Conservation (phyloP, 2,329 filamentous ascomycete genomes). For the Fusarium nelsonii region DNA sequence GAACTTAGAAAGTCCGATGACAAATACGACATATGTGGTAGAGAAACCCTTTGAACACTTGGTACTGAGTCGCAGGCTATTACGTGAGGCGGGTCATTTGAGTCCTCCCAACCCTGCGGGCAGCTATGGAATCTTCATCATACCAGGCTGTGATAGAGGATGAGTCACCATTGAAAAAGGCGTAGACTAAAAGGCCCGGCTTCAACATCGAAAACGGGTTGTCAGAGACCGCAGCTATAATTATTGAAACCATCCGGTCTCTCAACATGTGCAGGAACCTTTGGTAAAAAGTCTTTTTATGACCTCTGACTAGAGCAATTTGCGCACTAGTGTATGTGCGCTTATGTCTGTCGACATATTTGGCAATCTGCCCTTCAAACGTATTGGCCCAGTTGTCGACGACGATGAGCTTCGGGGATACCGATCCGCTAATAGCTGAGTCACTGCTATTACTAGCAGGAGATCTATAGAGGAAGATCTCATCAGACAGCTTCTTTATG, state of each 20-base stretch:
- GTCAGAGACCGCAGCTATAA: not conserved
- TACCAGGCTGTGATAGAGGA: conserved; percentile 8
- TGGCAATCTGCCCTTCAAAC: conserved; percentile 24
- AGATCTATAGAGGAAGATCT: conserved; percentile 20
- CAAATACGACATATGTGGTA: conserved; percentile 5
- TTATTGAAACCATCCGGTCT: not conserved
- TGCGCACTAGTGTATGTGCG: not conserved
- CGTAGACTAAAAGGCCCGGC: conserved; percentile 11
- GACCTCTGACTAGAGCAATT: conserved; percentile 16
- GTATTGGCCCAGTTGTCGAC: conserved; percentile 31
- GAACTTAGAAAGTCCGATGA: not conserved
- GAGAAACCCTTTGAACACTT: not conserved
- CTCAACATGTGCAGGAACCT: not conserved
- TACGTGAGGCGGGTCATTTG: conserved; percentile 10
- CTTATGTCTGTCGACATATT: conserved; percentile 31
- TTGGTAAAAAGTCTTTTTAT: conserved; percentile 7
- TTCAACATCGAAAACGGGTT: not conserved
- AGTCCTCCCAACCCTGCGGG: not conserved
- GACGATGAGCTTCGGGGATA: conserved; percentile 23
- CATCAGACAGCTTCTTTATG: conserved; percentile 25
- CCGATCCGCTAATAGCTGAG: not conserved
- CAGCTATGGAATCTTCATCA: conserved; percentile 11
- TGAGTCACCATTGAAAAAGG: conserved; percentile 26
- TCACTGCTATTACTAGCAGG: not conserved
- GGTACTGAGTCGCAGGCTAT: conserved; percentile 28